phyloP scores from a whole-genome alignment of 1,139 yeast genomes.

The Saccharomyces pastorianus region DNA sequence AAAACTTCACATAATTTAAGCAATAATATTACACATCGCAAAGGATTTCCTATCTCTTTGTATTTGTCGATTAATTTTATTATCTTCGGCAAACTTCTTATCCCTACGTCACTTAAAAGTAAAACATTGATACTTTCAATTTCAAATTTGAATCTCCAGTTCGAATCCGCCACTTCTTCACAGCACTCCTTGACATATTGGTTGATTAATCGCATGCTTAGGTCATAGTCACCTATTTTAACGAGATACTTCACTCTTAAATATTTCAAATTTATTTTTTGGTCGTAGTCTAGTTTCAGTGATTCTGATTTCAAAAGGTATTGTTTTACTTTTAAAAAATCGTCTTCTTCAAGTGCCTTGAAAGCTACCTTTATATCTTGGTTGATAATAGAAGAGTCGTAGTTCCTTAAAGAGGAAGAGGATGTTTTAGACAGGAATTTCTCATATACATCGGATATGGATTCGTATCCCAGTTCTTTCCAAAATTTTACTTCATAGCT shows the following conservation, averaged over 20 bases:
- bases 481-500: constrained; percentile 10
- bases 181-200: constrained; percentile 11
- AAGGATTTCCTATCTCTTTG: constrained; percentile 13
- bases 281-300: constrained; percentile 12
- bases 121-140: constrained; percentile 18
- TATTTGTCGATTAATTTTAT: constrained; percentile 14
- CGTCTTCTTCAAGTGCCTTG: background rate
- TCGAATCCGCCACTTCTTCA: constrained; percentile 10
- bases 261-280: constrained; percentile 10
- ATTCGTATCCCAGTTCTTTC: constrained; percentile 11
- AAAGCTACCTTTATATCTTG: background rate
- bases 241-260: constrained; percentile 12
- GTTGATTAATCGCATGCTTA: constrained; percentile 15
- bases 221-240: constrained; percentile 13
- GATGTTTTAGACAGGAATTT: background rate
- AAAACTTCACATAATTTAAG: constrained; percentile 8
- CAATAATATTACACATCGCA: constrained; percentile 15
- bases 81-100: constrained; percentile 16
- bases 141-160: constrained; percentile 21
- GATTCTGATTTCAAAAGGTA: constrained; percentile 2
- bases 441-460: constrained; percentile 9
- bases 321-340: background rate
- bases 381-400: background rate
- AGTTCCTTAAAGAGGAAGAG: background rate
- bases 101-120: constrained; percentile 14